A percentile compares a stretch with the other conserved stretches of the same genome.
phyloP scores from a whole-genome alignment of 2,329 filamentous ascomycete genomes.

The Fusarium odoratissimum region DNA sequence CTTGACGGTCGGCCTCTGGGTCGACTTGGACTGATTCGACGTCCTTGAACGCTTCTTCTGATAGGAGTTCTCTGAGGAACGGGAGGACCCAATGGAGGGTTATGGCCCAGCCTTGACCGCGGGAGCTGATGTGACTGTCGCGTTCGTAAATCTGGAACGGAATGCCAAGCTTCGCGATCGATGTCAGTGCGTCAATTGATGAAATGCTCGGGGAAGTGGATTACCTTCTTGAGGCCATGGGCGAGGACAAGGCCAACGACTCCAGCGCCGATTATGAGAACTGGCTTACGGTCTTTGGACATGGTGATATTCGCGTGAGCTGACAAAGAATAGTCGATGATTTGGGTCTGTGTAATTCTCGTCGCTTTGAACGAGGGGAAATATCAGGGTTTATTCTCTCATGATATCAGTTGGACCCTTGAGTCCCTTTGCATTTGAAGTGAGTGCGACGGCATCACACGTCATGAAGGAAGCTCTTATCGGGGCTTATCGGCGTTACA shows the following conservation, averaged over 20 bases:
- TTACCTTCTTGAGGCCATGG: conserved; percentile 7
- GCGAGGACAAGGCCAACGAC: conserved; percentile 16
- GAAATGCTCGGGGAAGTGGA: rapidly evolving
- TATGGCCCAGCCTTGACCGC: conserved; percentile 13
- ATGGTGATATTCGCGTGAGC: background rate
- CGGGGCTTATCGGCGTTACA: background rate
- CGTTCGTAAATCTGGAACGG: conserved; percentile 8
- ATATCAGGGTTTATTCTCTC: background rate
- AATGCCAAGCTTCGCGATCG: background rate
- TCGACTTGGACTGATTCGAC: conserved; percentile 10
- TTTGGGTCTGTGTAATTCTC: rapidly evolving
- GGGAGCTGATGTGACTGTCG: background rate
- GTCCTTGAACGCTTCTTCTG: background rate
- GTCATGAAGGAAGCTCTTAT: background rate
- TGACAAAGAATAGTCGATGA: background rate
- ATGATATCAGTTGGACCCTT: background rate
- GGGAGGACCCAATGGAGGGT: conserved; percentile 16
- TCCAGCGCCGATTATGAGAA: conserved; percentile 11
- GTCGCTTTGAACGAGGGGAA: background rate
- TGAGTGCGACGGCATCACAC: background rate
- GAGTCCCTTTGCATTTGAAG: background rate
- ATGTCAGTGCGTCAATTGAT: background rate
- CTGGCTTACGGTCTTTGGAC: conserved; percentile 18
- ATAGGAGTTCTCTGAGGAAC: background rate
- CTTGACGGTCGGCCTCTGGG: conserved; percentile 7